These are phyloP conservation scores for Arctium minus DNA, from an alignment of 129 eudicot genomes.

Conservation along the genomic window DNA sequence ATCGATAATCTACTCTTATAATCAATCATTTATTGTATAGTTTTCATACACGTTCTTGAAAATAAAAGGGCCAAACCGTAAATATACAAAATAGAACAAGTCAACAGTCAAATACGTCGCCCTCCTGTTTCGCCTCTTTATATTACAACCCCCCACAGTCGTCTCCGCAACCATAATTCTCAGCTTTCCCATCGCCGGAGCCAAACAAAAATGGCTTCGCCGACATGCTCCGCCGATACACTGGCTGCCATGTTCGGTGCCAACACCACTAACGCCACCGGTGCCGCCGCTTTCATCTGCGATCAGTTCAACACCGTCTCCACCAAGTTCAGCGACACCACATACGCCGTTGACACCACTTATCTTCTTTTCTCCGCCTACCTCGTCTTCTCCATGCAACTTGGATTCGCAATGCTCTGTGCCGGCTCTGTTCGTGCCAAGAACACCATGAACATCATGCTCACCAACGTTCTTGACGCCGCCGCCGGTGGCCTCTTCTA, in stretches of 20 bases:
- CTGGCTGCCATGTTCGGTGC: constrained; percentile 48
- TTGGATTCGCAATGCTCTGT: constrained; percentile 62
- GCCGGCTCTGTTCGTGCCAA: constrained; percentile 64
- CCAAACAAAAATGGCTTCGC: constrained; percentile 21
- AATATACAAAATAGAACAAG: background rate
- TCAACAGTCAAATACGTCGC: constrained; percentile 22
- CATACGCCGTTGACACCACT: constrained; percentile 44
- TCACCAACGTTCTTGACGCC: constrained; percentile 53
- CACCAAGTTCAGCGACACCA: constrained; percentile 41
- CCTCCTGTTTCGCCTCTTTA: background rate
- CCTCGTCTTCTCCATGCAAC: constrained; percentile 56
- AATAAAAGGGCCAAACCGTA: background rate
- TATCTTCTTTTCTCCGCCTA: constrained; percentile 56
- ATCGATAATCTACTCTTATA: background rate
- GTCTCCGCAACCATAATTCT: background rate
- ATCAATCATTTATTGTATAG: background rate
- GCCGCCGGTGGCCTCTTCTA: constrained; percentile 55
- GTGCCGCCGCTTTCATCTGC: constrained; percentile 44
- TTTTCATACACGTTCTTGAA: background rate
- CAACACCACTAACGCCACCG: constrained; percentile 40
- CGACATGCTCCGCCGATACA: constrained; percentile 35
- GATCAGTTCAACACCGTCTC: constrained; percentile 32
- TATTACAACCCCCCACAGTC: background rate
- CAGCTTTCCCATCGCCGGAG: background rate
- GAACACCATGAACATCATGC: constrained; percentile 68